Conservation (phyloP, 495 filamentous ascomycete genomes). For the Daldinia decipiens region DNA sequence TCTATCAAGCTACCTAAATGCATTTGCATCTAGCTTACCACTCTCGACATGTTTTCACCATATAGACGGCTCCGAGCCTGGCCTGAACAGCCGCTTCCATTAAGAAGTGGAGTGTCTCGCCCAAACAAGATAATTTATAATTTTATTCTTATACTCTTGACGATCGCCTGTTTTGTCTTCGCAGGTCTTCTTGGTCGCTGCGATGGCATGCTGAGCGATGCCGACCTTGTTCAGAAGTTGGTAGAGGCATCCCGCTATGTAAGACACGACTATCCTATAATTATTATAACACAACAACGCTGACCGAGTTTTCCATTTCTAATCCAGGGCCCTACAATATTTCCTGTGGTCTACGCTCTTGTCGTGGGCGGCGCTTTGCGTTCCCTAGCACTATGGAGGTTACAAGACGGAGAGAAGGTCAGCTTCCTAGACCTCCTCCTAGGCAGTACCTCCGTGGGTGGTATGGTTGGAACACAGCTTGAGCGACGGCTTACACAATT, state of each 20-base stretch:
- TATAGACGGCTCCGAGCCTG: slow-evolving; percentile 3
- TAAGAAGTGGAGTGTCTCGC: not conserved
- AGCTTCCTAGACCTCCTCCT: slow-evolving; percentile 7
- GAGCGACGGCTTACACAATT: slow-evolving; percentile 7
- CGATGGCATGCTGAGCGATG: not conserved
- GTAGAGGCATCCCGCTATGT: slow-evolving; percentile 10
- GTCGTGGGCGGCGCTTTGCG: slow-evolving; percentile 6
- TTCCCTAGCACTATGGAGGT: slow-evolving; percentile 10
- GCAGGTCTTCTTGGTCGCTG: slow-evolving; percentile 4
- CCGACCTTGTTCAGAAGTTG: not conserved
- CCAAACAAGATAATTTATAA: slow-evolving; percentile 5
- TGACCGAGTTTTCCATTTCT: not conserved
- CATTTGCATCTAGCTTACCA: not conserved
- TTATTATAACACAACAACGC: not conserved
- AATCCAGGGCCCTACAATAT: slow-evolving; percentile 4
- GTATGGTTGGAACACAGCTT: slow-evolving; percentile 5
- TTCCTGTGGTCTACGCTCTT: slow-evolving; percentile 4
- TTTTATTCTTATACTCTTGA: slow-evolving; percentile 7
- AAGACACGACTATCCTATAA: not conserved
- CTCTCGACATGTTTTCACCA: not conserved
- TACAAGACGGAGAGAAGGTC: slow-evolving; percentile 3
- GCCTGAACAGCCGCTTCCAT: not conserved
- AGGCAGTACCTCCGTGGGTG: slow-evolving; percentile 2
- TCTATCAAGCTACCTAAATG: not conserved
- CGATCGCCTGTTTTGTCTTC: slow-evolving; percentile 7